Evolutionary conservation across 441 rosid genomes (phyloP).

Genomic region (Pelargonium citronellum): DNA sequence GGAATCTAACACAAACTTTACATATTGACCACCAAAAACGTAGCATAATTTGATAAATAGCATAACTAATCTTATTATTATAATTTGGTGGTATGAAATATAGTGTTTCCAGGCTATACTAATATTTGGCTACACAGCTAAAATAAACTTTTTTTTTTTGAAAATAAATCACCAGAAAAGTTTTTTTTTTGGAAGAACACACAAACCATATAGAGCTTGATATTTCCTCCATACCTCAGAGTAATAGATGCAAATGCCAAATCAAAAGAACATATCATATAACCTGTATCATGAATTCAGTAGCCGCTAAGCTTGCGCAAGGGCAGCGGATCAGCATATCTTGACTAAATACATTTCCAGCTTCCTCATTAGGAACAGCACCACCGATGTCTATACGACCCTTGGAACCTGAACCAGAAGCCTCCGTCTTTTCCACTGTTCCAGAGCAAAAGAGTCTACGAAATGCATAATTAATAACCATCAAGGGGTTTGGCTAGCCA

Average conservation of each 20-base stretch:
- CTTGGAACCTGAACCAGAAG: conserved; percentile 13
- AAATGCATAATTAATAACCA: conserved; percentile 15
- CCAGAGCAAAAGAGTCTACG: conserved; percentile 18
- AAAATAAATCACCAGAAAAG: background rate
- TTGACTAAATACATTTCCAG: conserved; percentile 14
- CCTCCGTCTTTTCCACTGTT: conserved; percentile 24
- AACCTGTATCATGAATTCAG: conserved; percentile 25
- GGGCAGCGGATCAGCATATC: conserved; percentile 20
- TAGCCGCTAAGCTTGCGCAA: conserved; percentile 18
- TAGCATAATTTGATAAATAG: background rate
- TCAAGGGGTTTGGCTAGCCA: conserved; percentile 2
- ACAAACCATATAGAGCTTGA: background rate
- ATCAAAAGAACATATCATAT: conserved; percentile 7
- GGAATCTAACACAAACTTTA: background rate
- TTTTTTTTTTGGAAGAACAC: background rate
- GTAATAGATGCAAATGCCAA: conserved; percentile 9
- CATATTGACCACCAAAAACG: background rate
- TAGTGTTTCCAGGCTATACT: background rate
- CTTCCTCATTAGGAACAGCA: conserved; percentile 16
- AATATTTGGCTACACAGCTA: background rate
- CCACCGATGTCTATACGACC: conserved; percentile 6
- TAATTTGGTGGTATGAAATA: background rate
- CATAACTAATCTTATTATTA: background rate
- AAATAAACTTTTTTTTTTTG: background rate
- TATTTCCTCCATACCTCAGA: background rate